These are phyloP conservation scores for Calycina marina DNA, from an alignment of 2,329 filamentous ascomycete genomes.

Conservation along the genomic window DNA sequence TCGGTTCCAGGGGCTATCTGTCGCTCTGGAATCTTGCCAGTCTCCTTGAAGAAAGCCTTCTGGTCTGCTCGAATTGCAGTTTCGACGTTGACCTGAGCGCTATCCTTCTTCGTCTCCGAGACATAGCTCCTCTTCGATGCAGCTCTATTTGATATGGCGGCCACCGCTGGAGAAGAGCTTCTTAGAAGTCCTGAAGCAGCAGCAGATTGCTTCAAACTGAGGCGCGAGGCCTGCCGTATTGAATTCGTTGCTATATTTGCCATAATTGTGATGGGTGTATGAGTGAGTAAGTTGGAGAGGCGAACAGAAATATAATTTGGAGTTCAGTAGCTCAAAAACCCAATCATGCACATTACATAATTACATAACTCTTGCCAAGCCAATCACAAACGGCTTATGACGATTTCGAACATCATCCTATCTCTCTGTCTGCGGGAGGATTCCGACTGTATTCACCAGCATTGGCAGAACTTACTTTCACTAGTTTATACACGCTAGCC, in stretches of 20 bases:
- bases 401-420: no score
- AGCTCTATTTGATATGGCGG: constrained; percentile 12
- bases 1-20: constrained; percentile 15
- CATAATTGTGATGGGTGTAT: constrained; percentile 16
- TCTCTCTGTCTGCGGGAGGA: no score
- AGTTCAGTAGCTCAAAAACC: no score
- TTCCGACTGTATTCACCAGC: no score
- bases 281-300: not conserved
- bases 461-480: no score
- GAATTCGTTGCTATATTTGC: constrained; percentile 18
- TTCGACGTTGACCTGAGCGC: constrained; percentile 69
- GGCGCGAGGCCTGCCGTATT: constrained; percentile 21
- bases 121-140: constrained; percentile 54
- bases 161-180: constrained; percentile 12
- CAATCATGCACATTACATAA: no score
- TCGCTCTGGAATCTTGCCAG: constrained; percentile 19
- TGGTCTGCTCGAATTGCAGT: constrained; percentile 77
- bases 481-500: no score
- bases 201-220: constrained; percentile 18
- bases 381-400: no score
- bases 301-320: not conserved
- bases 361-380: no score
- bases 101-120: constrained; percentile 64
- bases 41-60: constrained; percentile 54
- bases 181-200: constrained; percentile 15